Conservation (phyloP, 306 rosid genomes). For the Carpinus fangiana region DNA sequence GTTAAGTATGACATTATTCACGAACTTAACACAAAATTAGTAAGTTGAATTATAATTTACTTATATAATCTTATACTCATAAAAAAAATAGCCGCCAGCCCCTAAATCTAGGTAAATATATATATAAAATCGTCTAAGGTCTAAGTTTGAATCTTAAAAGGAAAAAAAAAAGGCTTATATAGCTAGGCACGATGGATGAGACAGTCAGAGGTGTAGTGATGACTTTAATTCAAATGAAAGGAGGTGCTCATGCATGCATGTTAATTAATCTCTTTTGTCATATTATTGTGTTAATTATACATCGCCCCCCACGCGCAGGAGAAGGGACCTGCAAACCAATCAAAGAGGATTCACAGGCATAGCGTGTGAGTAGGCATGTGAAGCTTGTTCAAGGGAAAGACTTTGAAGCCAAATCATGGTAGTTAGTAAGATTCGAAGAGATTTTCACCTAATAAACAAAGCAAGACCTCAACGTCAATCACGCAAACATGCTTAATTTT, state of each 20-base stretch:
- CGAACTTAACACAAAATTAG: no score
- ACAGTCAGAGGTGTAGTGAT: neutral
- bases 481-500: conserved; percentile 42
- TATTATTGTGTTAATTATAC: neutral
- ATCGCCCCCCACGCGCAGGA: conserved; percentile 1
- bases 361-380: conserved; percentile 24
- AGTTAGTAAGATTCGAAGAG: conserved; percentile 49
- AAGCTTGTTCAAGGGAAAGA: conserved; percentile 16
- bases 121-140: no score
- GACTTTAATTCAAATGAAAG: conserved; percentile 6
- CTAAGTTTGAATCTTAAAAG: neutral
- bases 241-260: neutral
- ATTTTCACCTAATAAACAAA: conserved; percentile 37
- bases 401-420: conserved; percentile 40
- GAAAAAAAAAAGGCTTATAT: neutral
- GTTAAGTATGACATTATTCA: neutral
- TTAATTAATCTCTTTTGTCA: neutral
- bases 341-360: neutral
- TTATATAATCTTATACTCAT: no score
- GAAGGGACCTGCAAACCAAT: neutral
- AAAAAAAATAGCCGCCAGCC: no score
- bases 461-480: conserved; percentile 47
- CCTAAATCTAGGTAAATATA: no score
- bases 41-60: no score
- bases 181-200: neutral